A percentile compares a stretch with the other conserved stretches of the same genome.
Conservation (phyloP, 2,329 filamentous ascomycete species). For the Pseudocercospora fijiensis region DNA sequence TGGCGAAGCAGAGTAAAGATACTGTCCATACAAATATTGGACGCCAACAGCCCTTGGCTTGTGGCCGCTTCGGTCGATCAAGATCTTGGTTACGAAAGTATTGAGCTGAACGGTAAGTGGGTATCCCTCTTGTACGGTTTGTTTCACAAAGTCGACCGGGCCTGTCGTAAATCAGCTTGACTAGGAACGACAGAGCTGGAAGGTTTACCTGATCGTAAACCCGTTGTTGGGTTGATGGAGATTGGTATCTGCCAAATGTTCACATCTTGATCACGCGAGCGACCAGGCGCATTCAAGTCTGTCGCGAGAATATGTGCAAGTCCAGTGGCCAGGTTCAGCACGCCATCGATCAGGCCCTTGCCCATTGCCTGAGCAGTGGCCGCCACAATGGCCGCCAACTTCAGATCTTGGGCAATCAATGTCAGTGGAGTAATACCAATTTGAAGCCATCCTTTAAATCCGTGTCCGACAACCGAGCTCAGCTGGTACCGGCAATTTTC, state of each 20-base stretch:
- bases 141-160: constrained; percentile 58
- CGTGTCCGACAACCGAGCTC: constrained; percentile 50
- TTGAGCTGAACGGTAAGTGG: constrained; percentile 59
- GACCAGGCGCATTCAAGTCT: constrained; percentile 41
- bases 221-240: constrained; percentile 2
- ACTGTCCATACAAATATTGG: constrained; percentile 41
- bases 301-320: constrained; percentile 49
- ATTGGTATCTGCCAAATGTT: constrained; percentile 15
- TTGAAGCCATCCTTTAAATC: constrained; percentile 47
- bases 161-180: constrained; percentile 50
- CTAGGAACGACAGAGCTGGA: background rate
- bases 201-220: constrained; percentile 15
- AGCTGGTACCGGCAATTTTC: constrained; percentile 47
- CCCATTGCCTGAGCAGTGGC: constrained; percentile 53
- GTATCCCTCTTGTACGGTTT: constrained; percentile 50
- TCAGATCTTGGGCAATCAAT: constrained; percentile 49
- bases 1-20: constrained; percentile 42
- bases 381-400: constrained; percentile 42
- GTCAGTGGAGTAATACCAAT: constrained; percentile 48
- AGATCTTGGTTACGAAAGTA: constrained; percentile 63
- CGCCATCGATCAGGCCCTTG: constrained; percentile 46
- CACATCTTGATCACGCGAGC: constrained; percentile 40
- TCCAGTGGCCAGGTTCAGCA: constrained; percentile 41
- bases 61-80: constrained; percentile 58
- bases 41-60: constrained; percentile 48